Evolutionary conservation across 352 stramenopile species (phyloP).

Genomic region (Elongisporangium senticosum): DNA sequence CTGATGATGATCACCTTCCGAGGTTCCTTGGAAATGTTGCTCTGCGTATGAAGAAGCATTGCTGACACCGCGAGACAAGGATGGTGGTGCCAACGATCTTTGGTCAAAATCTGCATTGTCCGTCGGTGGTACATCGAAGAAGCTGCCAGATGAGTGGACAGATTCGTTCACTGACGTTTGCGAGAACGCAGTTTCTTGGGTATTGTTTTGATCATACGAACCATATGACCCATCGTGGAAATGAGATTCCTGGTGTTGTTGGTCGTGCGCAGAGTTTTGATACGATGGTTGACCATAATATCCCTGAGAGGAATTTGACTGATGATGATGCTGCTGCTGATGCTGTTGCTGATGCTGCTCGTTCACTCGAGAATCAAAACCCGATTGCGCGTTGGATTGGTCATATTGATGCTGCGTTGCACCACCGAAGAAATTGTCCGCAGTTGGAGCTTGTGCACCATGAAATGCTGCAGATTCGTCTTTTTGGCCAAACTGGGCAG

Average conservation of each 20-base stretch:
- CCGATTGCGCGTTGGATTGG: not conserved
- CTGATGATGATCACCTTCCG: not conserved
- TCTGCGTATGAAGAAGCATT: slow-evolving; percentile 32
- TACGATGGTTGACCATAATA: not conserved
- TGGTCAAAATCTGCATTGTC: slow-evolving; percentile 1
- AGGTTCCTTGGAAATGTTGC: slow-evolving; percentile 6
- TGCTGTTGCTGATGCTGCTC: too few relatives aligned
- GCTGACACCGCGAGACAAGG: slow-evolving; percentile 27
- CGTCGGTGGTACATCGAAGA: not conserved
- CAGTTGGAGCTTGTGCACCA: not conserved
- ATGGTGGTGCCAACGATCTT: slow-evolving; percentile 16
- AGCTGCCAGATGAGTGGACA: not conserved
- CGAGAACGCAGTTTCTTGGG: not conserved
- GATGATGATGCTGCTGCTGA: not conserved
- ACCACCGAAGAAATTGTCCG: slow-evolving; percentile 18
- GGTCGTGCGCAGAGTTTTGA: not conserved
- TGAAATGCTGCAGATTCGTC: not conserved
- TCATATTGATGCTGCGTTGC: slow-evolving; percentile 1
- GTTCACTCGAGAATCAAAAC: not conserved
- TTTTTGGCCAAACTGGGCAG: not conserved
- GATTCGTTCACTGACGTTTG: not conserved
- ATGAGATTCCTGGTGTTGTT: not conserved
- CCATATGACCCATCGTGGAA: not conserved
- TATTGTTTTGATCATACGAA: not conserved
- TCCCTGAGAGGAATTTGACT: not conserved